Evolutionary conservation across 441 rosid genomes (phyloP), one percentile per base, ranked within the genome.

Genomic region (Pelargonium cotyledonis): DNA sequence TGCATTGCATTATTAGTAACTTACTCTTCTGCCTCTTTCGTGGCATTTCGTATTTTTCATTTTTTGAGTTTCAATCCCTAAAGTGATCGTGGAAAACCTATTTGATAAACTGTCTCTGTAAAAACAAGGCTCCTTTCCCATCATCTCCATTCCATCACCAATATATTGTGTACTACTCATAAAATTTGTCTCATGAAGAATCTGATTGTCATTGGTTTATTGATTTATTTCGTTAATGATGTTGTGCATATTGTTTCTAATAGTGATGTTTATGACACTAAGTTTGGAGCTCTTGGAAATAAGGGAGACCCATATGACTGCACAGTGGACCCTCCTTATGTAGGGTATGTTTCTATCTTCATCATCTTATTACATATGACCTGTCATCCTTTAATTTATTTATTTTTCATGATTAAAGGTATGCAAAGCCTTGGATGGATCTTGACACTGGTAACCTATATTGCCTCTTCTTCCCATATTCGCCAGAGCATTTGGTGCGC

Each of bases 381-480:
- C 31, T 29, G 46, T n/a, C 44, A 41, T 70, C 12, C 15, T 73
- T 78, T 73, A 46, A 65, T 68, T 40, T 35, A 6, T 67, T 69
- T 65, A 21, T 31, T 31, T 69, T 63, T 70, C 51, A 73, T 81
- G 47, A 63, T 68, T 72, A 80, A 81, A 94, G 99, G 79, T 94
- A 88, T 79, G 86, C 91, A 63, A 89, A 86, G 84, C 94, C 95
- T 71, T 80, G 91, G 92, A 66, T 82, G 75, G 88, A 94, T 76
- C 77, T 75, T 74, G 85, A 82, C 68, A 76, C 83, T 16, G 85
- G 94, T 66, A 77, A 79, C 77, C 71, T 71, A 31, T 86, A 76
- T 73, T 91, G 97, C 76, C 90, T 89, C 70, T 91, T 94, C 89
- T 89, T 88, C 79, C 99, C 97, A 70, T 82, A 88, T 77, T 82